Conservation (phyloP, 2,329 filamentous ascomycete genomes). For the Sporothrix curviconia region DNA sequence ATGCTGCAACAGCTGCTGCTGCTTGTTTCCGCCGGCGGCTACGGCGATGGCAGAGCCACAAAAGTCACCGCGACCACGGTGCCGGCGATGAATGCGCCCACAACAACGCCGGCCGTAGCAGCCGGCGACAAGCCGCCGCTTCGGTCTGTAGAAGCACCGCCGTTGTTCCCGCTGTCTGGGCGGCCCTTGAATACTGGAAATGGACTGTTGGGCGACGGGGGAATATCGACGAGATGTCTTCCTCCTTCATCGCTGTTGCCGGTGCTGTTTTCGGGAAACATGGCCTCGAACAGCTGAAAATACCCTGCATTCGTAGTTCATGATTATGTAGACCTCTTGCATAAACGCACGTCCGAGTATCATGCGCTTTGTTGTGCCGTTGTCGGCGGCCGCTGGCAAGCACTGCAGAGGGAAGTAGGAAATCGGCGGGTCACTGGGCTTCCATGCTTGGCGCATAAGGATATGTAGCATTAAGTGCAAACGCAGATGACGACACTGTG, state of each 20-base stretch:
- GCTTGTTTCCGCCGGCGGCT: conserved; percentile 24
- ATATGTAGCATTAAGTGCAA: conserved; percentile 44
- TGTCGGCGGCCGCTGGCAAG: conserved; percentile 36
- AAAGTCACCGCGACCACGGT: conserved; percentile 26
- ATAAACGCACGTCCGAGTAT: conserved; percentile 63
- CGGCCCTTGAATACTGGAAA: conserved; percentile 36
- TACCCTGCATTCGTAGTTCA: conserved; percentile 46
- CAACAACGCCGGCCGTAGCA: conserved; percentile 41
- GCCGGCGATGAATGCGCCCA: conserved; percentile 33
- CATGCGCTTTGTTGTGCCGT: conserved; percentile 26
- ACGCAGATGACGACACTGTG: conserved; percentile 45
- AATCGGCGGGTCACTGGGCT: conserved; percentile 38
- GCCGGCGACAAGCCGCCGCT: conserved; percentile 31
- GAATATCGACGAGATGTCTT: conserved; percentile 37
- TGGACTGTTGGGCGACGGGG: conserved; percentile 38
- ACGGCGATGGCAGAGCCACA: conserved; percentile 29
- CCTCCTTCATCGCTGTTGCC: conserved; percentile 21
- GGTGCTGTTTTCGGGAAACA: conserved; percentile 41
- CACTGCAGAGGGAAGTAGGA: conserved; percentile 63
- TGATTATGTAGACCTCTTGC: conserved; percentile 59
- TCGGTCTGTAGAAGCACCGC: too few relatives aligned
- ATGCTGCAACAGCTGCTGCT: conserved; percentile 16
- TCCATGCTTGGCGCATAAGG: conserved; percentile 41
- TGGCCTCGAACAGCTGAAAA: conserved; percentile 52
- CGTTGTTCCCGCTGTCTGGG: background rate